These are phyloP conservation scores for Inga leiocalycina DNA, from an alignment of 306 rosid genomes.

Conservation along the genomic window DNA sequence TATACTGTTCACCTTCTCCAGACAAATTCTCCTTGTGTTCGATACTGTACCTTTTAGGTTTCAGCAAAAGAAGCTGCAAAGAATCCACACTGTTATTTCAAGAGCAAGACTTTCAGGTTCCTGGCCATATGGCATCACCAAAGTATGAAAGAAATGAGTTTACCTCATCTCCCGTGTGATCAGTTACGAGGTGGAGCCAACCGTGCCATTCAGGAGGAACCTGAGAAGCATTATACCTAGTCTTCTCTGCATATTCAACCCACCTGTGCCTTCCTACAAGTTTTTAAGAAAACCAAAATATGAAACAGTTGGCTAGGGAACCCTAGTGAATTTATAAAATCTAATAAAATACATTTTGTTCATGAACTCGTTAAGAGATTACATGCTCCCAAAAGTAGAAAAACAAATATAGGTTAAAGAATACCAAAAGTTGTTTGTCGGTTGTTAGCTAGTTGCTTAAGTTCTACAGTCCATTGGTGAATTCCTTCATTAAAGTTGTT, in stretches of 20 bases:
- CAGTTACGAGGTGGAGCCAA: conserved; percentile 93
- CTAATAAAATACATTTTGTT: conserved; percentile 8
- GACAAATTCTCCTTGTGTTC: conserved; percentile 90
- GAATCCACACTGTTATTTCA: neutral
- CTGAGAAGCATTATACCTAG: conserved; percentile 96
- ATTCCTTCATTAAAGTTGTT: neutral
- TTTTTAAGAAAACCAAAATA: conserved; percentile 26
- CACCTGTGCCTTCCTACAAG: conserved; percentile 96
- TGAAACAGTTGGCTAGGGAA: conserved; percentile 18
- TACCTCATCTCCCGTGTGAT: conserved; percentile 97
- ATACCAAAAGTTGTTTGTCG: neutral
- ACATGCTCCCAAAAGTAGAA: neutral
- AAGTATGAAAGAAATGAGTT: conserved; percentile 26
- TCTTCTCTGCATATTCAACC: conserved; percentile 97
- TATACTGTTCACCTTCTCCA: conserved; percentile 86
- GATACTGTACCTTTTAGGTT: conserved; percentile 78
- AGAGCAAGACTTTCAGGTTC: neutral
- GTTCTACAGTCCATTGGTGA: neutral
- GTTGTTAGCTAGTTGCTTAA: neutral
- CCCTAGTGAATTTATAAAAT: neutral
- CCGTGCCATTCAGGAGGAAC: conserved; percentile 99
- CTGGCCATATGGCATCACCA: conserved; percentile 15
- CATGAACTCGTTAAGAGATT: neutral
- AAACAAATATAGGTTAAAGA: neutral
- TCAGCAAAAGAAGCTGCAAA: conserved; percentile 86